phyloP scores from a whole-genome alignment of 805 yeast genomes.

The Zygotorulaspora chibaensis region DNA sequence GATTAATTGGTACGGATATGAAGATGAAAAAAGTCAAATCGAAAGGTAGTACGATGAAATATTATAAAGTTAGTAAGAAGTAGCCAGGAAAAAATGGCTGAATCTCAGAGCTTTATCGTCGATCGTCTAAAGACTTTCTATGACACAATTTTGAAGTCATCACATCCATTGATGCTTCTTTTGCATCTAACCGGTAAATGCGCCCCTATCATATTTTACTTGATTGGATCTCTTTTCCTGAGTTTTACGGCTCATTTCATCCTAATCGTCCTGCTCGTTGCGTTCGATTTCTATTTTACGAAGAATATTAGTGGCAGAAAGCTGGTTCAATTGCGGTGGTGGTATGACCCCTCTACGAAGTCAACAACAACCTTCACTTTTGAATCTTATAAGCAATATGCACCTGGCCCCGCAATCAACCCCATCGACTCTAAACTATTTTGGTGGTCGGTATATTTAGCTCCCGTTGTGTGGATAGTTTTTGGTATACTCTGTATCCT shows the following conservation, averaged over 20 bases:
- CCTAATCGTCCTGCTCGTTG: conserved; percentile 63
- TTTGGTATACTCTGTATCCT: conserved; percentile 74
- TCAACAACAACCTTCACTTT: conserved; percentile 28
- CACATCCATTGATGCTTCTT: conserved; percentile 33
- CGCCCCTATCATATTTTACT: conserved; percentile 32
- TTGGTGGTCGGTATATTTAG: conserved; percentile 72
- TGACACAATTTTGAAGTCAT: conserved; percentile 33
- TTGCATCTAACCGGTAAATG: conserved; percentile 32
- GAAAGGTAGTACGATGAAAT: background rate
- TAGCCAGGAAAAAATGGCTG: background rate
- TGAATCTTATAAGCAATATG: conserved; percentile 36
- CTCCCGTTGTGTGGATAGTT: conserved; percentile 72
- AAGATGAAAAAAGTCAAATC: background rate
- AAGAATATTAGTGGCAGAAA: conserved; percentile 88
- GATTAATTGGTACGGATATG: too few species aligned
- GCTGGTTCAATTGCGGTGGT: conserved; percentile 91
- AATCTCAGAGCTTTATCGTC: conserved; percentile 6
- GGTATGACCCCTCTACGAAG: conserved; percentile 68
- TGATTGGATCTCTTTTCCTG: conserved; percentile 31
- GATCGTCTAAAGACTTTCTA: conserved; percentile 32
- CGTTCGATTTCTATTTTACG: conserved; percentile 91
- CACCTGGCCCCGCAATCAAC: conserved; percentile 52
- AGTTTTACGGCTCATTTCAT: conserved; percentile 57
- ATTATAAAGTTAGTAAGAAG: background rate
- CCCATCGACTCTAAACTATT: conserved; percentile 89